Percentiles rank a stretch among this genome's conserved stretches.
Evolutionary conservation across 768 basidiomycete genomes (phyloP).

Genomic region (Suillus americanus): DNA sequence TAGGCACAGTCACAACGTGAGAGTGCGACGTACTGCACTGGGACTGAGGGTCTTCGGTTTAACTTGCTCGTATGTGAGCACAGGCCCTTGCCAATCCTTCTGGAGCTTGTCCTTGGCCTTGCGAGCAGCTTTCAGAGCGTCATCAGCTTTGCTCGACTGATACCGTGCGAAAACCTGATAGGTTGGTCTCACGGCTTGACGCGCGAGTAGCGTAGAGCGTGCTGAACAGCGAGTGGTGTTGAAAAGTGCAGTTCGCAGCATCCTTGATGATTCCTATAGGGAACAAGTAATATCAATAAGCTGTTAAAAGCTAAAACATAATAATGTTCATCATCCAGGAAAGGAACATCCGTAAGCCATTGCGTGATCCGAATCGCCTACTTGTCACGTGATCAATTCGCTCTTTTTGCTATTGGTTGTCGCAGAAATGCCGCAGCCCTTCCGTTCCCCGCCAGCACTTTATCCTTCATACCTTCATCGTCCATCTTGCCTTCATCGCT

Average conservation of each 20-base stretch:
- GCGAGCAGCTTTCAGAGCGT: constrained; percentile 30
- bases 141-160: constrained; percentile 34
- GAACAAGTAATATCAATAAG: neutral
- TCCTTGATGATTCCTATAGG: constrained; percentile 7
- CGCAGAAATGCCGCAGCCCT: constrained; percentile 42
- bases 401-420: constrained; percentile 35
- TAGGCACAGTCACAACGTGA: constrained; percentile 8
- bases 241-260: constrained; percentile 24
- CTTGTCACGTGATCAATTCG: constrained; percentile 14
- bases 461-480: neutral
- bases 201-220: constrained; percentile 11
- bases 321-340: neutral
- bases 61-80: constrained; percentile 77
- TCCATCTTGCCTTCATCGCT: neutral
- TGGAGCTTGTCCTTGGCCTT: constrained; percentile 40
- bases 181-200: constrained; percentile 11
- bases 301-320: too few species aligned
- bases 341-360: neutral
- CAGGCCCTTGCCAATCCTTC: constrained; percentile 75
- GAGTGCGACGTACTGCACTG: constrained; percentile 44
- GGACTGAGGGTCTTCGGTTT: constrained; percentile 81
- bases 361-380: constrained; percentile 3
- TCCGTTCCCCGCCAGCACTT: neutral
- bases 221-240: constrained; percentile 14
- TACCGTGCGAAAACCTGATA: constrained; percentile 25